A percentile compares a stretch with the other conserved stretches of the same genome.
These are phyloP conservation scores for Plasmodium coatneyi DNA, from an alignment of 169 alveolate species.

Conservation along the genomic window DNA sequence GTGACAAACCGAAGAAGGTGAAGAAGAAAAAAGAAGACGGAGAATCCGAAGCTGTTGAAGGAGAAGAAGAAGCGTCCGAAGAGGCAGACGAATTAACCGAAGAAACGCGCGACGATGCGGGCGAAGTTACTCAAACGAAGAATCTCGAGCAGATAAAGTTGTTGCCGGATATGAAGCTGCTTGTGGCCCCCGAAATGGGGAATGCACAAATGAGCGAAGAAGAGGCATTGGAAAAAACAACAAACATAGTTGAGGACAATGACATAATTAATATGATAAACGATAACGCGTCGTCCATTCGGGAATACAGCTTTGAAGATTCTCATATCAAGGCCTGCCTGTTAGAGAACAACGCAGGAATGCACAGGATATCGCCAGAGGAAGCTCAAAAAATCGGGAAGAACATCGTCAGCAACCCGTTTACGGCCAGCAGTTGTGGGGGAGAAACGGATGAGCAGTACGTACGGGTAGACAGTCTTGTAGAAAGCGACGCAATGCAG, in stretches of 20 bases:
- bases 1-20: neutral
- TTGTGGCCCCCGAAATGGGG: neutral
- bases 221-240: neutral
- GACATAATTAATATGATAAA: conserved; percentile 4
- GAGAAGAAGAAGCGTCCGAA: neutral
- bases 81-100: neutral
- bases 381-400: conserved; percentile 1
- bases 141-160: neutral
- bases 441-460: conserved; percentile 12
- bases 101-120: neutral
- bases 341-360: conserved; percentile 5
- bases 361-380: neutral
- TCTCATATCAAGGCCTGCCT: conserved; percentile 26
- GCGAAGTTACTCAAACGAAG: neutral
- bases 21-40: conserved; percentile 11
- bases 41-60: neutral
- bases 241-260: neutral
- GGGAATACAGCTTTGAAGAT: conserved; percentile 29
- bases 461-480: neutral
- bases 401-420: conserved; percentile 19
- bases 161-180: neutral
- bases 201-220: neutral
- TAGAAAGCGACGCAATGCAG: neutral
- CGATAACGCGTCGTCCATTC: neutral
- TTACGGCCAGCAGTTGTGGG: conserved; percentile 13